Percentiles rank a stretch among this genome's conserved stretches.
These are phyloP conservation scores for Phycomyces nitens DNA, from an alignment of 192 early-diverging fungal species.

Conservation along the genomic window DNA sequence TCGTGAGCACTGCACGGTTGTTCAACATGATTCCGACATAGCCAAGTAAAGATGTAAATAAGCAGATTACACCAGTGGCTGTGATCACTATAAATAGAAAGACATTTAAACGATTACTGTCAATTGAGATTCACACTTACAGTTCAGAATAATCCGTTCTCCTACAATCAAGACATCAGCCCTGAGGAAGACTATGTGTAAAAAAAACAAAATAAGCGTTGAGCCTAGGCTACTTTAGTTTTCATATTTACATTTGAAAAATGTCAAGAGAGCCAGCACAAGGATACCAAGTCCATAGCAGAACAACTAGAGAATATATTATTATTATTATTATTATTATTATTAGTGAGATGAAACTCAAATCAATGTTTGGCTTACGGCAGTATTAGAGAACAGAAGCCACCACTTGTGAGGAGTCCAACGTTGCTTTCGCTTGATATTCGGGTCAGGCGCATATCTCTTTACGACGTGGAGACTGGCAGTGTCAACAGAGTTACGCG, in stretches of 20 bases:
- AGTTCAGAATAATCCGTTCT: slow-evolving; percentile 21
- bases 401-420: slow-evolving; percentile 48
- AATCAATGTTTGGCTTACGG: slow-evolving; percentile 26
- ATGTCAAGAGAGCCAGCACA: slow-evolving; percentile 19
- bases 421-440: slow-evolving; percentile 20
- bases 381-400: slow-evolving; percentile 42
- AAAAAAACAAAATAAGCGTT: not conserved
- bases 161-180: slow-evolving; percentile 33
- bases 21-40: slow-evolving; percentile 48
- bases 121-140: slow-evolving; percentile 12
- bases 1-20: slow-evolving; percentile 37
- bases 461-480: slow-evolving; percentile 32
- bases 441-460: slow-evolving; percentile 9
- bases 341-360: not conserved
- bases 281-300: slow-evolving; percentile 24
- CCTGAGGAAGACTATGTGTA: slow-evolving; percentile 27
- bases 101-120: not conserved
- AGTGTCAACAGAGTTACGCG: slow-evolving; percentile 13
- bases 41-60: slow-evolving; percentile 37
- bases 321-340: too few relatives aligned
- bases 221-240: not conserved
- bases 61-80: slow-evolving; percentile 34
- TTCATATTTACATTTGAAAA: slow-evolving; percentile 29
- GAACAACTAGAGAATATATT: slow-evolving; percentile 23
- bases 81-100: slow-evolving; percentile 29